Conservation (phyloP, 106 monocot genomes). For the Dioscorea alata region DNA sequence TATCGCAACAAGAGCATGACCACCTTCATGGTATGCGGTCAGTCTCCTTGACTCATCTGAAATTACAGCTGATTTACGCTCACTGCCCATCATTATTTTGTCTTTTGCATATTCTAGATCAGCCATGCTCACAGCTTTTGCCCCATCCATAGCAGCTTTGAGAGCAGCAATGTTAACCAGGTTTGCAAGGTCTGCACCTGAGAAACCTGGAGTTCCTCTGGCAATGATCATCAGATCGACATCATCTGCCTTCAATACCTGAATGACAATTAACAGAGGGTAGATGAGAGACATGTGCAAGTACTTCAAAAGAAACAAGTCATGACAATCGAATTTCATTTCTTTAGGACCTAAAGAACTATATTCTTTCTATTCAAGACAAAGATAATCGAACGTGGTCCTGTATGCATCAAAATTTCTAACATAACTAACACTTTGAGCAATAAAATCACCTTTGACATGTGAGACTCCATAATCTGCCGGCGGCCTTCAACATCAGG, state of each 20-base stretch:
- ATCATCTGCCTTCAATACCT: conserved; percentile 87
- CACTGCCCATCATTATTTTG: conserved; percentile 99
- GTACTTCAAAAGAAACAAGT: not conserved
- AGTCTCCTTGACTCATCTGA: conserved; percentile 76
- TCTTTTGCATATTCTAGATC: conserved; percentile 97
- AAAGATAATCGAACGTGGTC: too few species aligned
- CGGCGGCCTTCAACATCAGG: conserved; percentile 95
- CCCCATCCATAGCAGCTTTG: conserved; percentile 98
- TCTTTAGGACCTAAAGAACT: not conserved
- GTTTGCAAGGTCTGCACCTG: conserved; percentile 97
- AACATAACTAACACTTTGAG: not conserved
- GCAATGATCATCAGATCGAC: conserved; percentile 91
- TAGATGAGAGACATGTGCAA: not conserved
- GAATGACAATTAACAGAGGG: not conserved
- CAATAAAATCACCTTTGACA: conserved; percentile 71
- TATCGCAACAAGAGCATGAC: conserved; percentile 94
- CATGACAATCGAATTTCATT: not conserved
- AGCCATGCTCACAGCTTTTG: conserved; percentile 81
- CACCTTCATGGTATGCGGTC: conserved; percentile 97
- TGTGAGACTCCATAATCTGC: conserved; percentile 91
- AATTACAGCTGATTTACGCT: conserved; percentile 94
- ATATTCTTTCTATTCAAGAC: not conserved
- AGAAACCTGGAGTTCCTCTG: conserved; percentile 94
- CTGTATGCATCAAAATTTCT: not conserved
- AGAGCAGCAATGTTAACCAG: conserved; percentile 89